Evolutionary conservation across 1,139 yeast species (phyloP), one percentile per base, ranked within the genome.

Genomic region (Chernovozyma aurita): DNA sequence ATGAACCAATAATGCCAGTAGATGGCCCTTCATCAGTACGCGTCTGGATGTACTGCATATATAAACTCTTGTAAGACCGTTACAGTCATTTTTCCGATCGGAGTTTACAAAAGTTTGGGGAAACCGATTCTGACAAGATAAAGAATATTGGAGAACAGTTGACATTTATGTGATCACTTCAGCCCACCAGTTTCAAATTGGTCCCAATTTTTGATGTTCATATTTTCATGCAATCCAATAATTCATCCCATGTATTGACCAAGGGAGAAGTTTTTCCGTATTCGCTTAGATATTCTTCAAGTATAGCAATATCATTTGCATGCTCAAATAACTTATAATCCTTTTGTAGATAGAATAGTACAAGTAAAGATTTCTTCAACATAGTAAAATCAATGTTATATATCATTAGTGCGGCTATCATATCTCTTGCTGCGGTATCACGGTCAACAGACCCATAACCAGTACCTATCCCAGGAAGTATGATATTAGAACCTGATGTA

Each of bases 391-490:
- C 31, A 34, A 51, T 27, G 34, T 46, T 45, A 37, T 38, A 49
- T 1, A 58, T 28, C 12, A 47, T 39, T 2, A 50, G 35, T 3
- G 60, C 53, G 15, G 54, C 53, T 20, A 53, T 32, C 48, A 55
- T 54, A 5, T 50, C 34, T 15, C 45, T 46, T 4, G 58, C 53
- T 13, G 48, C 50, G 8, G 36, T 42, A 8, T 39, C 42, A 17
- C 44, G 44, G 26, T 47, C 48, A 9, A 57, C 34, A 4, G 44
- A 42, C 4, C 64, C 64, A 39, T 49, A 53, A 1, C 63, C 63
- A 5, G 61, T 51, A 2, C 61, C 64, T 6, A 58, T 42, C 1
- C 59, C 63, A 1, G 64, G 64, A n/a, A 58, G 37, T n/a, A 59
- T 40, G 27, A 54, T 30, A 21, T 47, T 47, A 13, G 31, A 25